phyloP scores from a whole-genome alignment of 2,329 filamentous ascomycete genomes.

The Teratosphaeria epicoccoides region DNA sequence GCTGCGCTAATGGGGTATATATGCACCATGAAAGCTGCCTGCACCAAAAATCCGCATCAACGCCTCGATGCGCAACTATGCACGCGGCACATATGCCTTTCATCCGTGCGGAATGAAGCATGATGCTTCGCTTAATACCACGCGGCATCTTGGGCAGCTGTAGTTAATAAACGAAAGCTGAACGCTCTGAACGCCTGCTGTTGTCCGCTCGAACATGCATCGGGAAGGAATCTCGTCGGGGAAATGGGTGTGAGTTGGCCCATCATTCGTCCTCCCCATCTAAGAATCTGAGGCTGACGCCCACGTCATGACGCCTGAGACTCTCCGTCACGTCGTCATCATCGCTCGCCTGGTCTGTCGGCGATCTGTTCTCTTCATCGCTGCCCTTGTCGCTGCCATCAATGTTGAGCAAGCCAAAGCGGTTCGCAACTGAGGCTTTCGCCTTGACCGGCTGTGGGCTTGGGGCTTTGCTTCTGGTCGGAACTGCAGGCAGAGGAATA shows the following conservation, averaged over 20 bases:
- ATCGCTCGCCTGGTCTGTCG: constrained; percentile 7
- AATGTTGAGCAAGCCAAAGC: constrained; percentile 50
- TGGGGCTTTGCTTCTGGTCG: constrained; percentile 22
- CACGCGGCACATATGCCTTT: too few species aligned
- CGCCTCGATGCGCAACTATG: background rate
- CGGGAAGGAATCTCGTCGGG: too few species aligned
- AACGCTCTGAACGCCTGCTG: too few species aligned
- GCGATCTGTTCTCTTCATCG: constrained; percentile 14
- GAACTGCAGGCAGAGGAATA: constrained; percentile 36
- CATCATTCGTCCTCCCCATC: constrained; percentile 1
- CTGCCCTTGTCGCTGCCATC: constrained; percentile 28
- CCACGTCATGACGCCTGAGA: constrained; percentile 5
- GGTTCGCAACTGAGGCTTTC: constrained; percentile 42
- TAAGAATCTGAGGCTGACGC: constrained; percentile 17
- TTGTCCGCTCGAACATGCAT: too few species aligned
- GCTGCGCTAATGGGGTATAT: constrained; percentile 2
- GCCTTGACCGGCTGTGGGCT: constrained; percentile 23
- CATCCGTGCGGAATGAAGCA: too few species aligned
- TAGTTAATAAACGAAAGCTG: too few species aligned
- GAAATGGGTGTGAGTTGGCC: too few species aligned
- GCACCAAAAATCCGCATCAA: background rate
- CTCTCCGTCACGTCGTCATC: constrained; percentile 6
- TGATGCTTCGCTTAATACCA: too few species aligned
- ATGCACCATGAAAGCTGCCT: background rate
- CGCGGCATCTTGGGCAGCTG: too few species aligned